Conservation (phyloP, 2,329 filamentous ascomycete genomes). For the Dothidotthia symphoricarpi region DNA sequence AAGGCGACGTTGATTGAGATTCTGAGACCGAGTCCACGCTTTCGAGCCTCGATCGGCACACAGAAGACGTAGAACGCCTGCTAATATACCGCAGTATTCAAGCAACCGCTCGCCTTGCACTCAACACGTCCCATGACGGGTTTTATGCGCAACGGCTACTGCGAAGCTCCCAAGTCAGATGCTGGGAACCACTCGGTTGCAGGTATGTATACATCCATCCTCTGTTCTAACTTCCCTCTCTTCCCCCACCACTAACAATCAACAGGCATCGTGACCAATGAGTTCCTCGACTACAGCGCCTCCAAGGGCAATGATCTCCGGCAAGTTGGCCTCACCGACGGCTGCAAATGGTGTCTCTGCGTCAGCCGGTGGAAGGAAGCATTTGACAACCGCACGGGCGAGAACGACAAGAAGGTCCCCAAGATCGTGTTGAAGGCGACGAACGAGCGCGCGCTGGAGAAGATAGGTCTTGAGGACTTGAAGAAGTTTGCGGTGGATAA, state of each 20-base stretch:
- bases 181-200: constrained; percentile 61
- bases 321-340: constrained; percentile 53
- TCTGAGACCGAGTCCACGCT: no score
- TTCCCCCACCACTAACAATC: not conserved
- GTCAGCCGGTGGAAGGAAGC: constrained; percentile 61
- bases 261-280: constrained; percentile 53
- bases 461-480: constrained; percentile 50
- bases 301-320: constrained; percentile 60
- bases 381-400: constrained; percentile 53
- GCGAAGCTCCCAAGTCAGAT: constrained; percentile 55
- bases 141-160: constrained; percentile 62
- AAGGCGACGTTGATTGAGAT: no score
- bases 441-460: constrained; percentile 52
- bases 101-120: constrained; percentile 58
- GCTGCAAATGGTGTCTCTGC: constrained; percentile 65
- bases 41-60: no score
- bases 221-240: not conserved
- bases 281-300: constrained; percentile 62
- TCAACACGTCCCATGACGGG: constrained; percentile 60
- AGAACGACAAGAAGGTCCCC: constrained; percentile 49
- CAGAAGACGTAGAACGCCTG: no score
- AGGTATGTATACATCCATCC: constrained; percentile 24
- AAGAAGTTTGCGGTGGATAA: constrained; percentile 50
- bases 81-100: constrained; percentile 59
- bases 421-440: constrained; percentile 54